These are phyloP conservation scores for Isatis tinctoria DNA, from an alignment of 345 rosid species.

Conservation along the genomic window DNA sequence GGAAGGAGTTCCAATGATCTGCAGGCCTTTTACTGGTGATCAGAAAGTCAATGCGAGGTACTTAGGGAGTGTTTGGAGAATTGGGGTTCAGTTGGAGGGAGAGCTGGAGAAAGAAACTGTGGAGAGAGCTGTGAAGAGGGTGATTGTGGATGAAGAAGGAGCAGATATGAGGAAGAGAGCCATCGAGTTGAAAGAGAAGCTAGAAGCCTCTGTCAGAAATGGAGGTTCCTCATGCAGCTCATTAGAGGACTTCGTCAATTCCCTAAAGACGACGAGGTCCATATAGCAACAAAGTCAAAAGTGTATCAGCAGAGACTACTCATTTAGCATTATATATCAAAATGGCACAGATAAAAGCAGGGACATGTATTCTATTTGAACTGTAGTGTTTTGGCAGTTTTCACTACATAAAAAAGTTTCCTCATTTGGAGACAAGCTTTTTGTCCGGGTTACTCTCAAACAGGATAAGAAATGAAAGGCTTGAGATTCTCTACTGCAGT, in stretches of 20 bases:
- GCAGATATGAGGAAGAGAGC: conserved; percentile 35
- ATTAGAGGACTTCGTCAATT: conserved; percentile 5
- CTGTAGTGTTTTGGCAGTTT: background rate
- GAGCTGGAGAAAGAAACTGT: conserved; percentile 32
- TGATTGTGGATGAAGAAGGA: conserved; percentile 35
- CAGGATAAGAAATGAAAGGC: background rate
- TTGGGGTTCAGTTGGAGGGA: conserved; percentile 39
- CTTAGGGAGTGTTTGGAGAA: conserved; percentile 35
- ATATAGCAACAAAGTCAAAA: background rate
- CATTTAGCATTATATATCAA: background rate
- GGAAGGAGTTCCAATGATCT: conserved; percentile 51
- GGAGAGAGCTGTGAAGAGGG: conserved; percentile 25
- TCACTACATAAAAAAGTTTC: too few relatives aligned
- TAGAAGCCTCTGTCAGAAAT: conserved; percentile 2
- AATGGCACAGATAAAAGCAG: background rate
- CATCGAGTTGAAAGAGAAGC: conserved; percentile 23
- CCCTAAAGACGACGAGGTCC: background rate
- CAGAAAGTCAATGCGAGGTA: conserved; percentile 43
- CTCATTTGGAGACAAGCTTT: background rate
- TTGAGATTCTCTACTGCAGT: background rate
- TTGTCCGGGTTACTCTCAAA: background rate
- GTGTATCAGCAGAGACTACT: background rate
- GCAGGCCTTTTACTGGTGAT: conserved; percentile 39
- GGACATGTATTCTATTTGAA: background rate
- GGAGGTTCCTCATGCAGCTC: conserved; percentile 32